A percentile compares a stretch with the other conserved stretches of the same genome.
phyloP scores from a whole-genome alignment of 495 filamentous ascomycete species.

The Mycothermus thermophilus region DNA sequence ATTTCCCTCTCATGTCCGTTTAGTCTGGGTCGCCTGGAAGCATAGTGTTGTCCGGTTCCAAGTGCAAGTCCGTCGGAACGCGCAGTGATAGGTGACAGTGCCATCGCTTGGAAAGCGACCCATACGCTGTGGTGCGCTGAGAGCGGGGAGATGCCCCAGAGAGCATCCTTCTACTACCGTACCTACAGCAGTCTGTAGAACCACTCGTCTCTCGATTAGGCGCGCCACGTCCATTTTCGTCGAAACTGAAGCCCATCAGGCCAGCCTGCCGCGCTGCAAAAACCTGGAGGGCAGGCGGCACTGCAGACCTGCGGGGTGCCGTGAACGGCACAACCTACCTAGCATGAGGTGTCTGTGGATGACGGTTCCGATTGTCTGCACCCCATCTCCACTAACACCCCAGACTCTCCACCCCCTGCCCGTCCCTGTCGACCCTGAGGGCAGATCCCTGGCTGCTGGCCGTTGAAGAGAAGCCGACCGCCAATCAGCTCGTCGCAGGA shows the following conservation, averaged over 20 bases:
- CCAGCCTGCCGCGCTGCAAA: too few relatives aligned
- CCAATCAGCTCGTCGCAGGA: conserved; percentile 6
- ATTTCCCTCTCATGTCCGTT: background rate
- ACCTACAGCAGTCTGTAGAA: too few relatives aligned
- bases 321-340: too few relatives aligned
- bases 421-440: conserved; percentile 12
- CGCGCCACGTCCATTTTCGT: conserved; percentile 5
- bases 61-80: conserved; percentile 6
- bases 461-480: conserved; percentile 6
- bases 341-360: too few relatives aligned
- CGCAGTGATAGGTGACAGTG: conserved; percentile 14
- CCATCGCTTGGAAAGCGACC: conserved; percentile 3
- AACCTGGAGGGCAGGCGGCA: too few relatives aligned
- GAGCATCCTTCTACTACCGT: too few relatives aligned
- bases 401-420: background rate
- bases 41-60: conserved; percentile 2
- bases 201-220: background rate
- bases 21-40: background rate
- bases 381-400: conserved; percentile 7
- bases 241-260: too few relatives aligned
- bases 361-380: too few relatives aligned
- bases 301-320: too few relatives aligned
- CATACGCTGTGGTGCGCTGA: too few relatives aligned
- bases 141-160: too few relatives aligned
- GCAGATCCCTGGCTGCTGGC: conserved; percentile 6